Evolutionary conservation across 1,139 yeast species (phyloP), one percentile per base, ranked within the genome.

Genomic region (Meyerozyma carpophila): DNA sequence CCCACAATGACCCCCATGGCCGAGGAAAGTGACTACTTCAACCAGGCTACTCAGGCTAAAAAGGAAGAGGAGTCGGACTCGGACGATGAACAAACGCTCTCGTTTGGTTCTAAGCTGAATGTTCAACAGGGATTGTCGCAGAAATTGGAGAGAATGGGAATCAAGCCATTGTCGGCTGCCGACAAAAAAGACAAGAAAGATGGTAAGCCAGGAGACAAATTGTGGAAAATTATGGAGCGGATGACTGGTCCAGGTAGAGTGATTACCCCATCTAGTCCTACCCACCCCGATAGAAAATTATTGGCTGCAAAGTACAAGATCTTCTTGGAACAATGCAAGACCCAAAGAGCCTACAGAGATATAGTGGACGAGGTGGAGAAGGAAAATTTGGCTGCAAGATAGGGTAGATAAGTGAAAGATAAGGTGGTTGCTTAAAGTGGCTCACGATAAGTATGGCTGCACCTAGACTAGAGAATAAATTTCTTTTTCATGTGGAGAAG

Each of bases 151-250:
- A 55, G 57, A 38, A 52, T 71, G 54, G 65, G 65, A 44, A 58
- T 73, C 50, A 71, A 70, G 51, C 77, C 77, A 38, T 68, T 70
- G 53, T 50, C 61, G 11, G 37, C 54, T 4, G 39, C 53, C 42
- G 51, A 48, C 29, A 50, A 50, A 43, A 56, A 66, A 16, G 45
- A 56, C 36, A 52, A 47, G 49, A 56, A 49, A 21, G 24, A 21
- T 41, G 49, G 51, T 10, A 50, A 59, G 29, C 63, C 77, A 3
- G 84, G 84, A 26, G 80, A 78, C 49, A 75, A 70, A 48, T 70
- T 93, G 50, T 93, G 98, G 98, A 78, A 81, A 41, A 81, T 85
- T 37, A 93, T 93, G 98, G 77, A 78, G 52, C 75, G 77, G 50
- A 75, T 90, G 73, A 86, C 96, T 4, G 93, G 95, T 14, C 80